These are phyloP conservation scores for Pleurotus citrinopileatus DNA, from an alignment of 768 basidiomycete genomes.

Conservation along the genomic window DNA sequence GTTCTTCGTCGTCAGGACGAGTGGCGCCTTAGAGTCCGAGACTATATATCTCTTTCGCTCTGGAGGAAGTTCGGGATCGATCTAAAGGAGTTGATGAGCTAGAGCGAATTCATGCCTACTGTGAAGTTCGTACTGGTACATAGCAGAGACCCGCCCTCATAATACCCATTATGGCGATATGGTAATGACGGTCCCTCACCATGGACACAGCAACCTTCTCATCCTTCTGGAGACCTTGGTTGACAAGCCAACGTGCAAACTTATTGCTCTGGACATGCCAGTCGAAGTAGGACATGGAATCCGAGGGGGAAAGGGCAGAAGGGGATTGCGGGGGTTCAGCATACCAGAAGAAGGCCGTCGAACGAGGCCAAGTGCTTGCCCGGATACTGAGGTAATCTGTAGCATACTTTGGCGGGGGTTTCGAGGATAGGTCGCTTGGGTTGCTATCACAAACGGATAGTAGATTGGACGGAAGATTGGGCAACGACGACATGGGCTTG, in stretches of 20 bases:
- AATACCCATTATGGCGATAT: constrained; percentile 39
- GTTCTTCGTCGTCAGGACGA: constrained; percentile 33
- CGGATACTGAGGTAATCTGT: constrained; percentile 26
- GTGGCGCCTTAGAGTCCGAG: constrained; percentile 35
- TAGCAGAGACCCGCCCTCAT: constrained; percentile 50
- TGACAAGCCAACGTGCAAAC: constrained; percentile 39
- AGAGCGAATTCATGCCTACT: not conserved
- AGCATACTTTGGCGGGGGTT: constrained; percentile 15
- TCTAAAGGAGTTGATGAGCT: constrained; percentile 30
- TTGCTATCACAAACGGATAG: constrained; percentile 24
- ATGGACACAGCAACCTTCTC: constrained; percentile 46
- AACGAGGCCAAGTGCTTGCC: constrained; percentile 21
- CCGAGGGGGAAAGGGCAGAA: constrained; percentile 12
- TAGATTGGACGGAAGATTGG: constrained; percentile 18
- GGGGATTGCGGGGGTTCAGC: constrained; percentile 23
- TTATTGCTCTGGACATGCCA: constrained; percentile 35
- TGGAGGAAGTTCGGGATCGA: constrained; percentile 46
- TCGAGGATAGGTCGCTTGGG: not conserved
- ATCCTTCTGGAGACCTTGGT: constrained; percentile 29
- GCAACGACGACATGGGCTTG: constrained; percentile 9
- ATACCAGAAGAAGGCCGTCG: constrained; percentile 28
- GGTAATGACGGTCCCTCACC: constrained; percentile 38
- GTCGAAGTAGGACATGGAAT: constrained; percentile 33
- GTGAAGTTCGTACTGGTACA: constrained; percentile 36
- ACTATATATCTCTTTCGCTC: constrained; percentile 46